Conservation (phyloP, 148 eudicot species). For the Fallopia convolvulus region DNA sequence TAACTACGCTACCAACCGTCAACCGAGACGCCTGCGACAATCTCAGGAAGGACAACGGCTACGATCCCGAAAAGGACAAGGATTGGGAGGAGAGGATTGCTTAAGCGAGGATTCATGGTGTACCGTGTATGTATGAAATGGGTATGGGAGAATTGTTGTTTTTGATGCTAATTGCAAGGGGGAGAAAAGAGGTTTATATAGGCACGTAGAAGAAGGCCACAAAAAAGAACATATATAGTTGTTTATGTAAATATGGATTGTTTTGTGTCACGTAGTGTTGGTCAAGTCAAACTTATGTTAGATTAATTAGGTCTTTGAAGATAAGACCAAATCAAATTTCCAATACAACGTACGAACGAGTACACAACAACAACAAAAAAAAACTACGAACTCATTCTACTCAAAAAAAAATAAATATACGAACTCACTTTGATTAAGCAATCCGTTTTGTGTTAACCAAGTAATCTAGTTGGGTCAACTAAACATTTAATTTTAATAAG, state of each 20-base stretch:
- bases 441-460: not conserved
- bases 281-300: not conserved
- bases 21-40: constrained; percentile 7
- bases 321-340: not conserved
- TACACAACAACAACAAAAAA: not conserved
- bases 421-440: not conserved
- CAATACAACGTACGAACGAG: not conserved
- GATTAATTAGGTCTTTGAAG: not conserved
- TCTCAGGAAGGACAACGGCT: not conserved
- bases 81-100: not conserved
- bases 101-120: not conserved
- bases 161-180: not conserved
- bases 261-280: not conserved
- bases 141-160: not conserved
- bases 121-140: not conserved
- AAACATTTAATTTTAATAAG: not conserved
- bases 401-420: not conserved
- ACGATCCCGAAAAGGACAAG: not conserved
- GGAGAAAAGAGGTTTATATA: not conserved
- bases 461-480: not conserved
- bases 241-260: no score
- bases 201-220: not conserved
- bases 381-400: not conserved
- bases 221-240: not conserved
- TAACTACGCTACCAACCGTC: constrained; percentile 23